Evolutionary conservation across 306 rosid genomes (phyloP).

Genomic region (Cucurbita moschata): DNA sequence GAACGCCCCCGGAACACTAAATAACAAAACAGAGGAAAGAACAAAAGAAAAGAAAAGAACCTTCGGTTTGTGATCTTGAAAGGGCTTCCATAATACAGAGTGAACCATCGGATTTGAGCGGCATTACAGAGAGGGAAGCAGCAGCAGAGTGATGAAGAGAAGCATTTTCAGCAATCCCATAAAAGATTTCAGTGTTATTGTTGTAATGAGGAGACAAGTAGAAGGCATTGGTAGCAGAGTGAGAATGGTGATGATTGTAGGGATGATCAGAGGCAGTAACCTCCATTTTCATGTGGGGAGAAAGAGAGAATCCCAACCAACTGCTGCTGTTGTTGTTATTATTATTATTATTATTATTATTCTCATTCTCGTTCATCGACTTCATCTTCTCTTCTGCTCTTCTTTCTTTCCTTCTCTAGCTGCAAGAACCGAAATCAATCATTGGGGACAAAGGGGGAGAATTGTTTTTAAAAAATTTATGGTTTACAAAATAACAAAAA

Average conservation of each 20-base stretch:
- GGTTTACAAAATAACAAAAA: too few relatives aligned
- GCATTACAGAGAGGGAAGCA: constrained; percentile 52
- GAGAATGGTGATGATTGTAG: background rate
- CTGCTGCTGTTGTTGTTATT: constrained; percentile 17
- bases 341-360: constrained; percentile 5
- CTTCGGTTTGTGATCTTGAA: constrained; percentile 56
- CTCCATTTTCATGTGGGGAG: constrained; percentile 89
- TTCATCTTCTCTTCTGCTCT: constrained; percentile 29
- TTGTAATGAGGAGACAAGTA: constrained; percentile 17
- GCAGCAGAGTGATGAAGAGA: constrained; percentile 27
- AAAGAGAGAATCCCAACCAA: constrained; percentile 95
- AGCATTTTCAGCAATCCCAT: constrained; percentile 29
- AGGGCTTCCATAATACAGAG: constrained; percentile 92
- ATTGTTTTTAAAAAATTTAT: too few relatives aligned
- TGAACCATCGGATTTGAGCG: constrained; percentile 87
- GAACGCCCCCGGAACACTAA: too few relatives aligned
- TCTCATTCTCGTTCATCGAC: constrained; percentile 39
- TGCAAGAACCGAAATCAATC: background rate
- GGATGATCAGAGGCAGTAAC: constrained; percentile 9
- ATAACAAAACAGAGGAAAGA: background rate
- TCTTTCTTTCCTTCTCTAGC: background rate
- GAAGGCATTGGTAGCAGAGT: background rate
- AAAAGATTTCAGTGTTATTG: constrained; percentile 30
- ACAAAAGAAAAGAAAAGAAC: constrained; percentile 6
- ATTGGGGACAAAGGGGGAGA: background rate